These are phyloP conservation scores for Podospora anserina DNA, from an alignment of 495 filamentous ascomycete species.

Conservation along the genomic window DNA sequence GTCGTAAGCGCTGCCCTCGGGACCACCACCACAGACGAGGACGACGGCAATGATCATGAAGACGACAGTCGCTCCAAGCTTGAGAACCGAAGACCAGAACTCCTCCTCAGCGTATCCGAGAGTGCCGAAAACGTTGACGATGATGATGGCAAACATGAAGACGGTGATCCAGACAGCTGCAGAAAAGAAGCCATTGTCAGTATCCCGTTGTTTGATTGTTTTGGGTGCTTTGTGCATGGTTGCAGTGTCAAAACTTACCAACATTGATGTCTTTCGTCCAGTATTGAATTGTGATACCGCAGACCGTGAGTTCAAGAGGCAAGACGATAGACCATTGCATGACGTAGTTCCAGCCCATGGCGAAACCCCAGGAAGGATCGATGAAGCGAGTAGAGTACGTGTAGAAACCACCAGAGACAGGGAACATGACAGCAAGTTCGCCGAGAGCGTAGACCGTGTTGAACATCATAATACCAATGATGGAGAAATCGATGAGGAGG, in stretches of 20 bases:
- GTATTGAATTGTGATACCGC: constrained; percentile 54
- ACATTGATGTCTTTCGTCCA: constrained; percentile 51
- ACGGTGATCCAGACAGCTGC: constrained; percentile 62
- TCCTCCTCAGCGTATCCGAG: constrained; percentile 71
- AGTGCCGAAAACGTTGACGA: constrained; percentile 70
- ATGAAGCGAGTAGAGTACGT: constrained; percentile 72
- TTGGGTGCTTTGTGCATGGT: background rate
- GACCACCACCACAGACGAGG: constrained; percentile 65
- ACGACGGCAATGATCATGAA: constrained; percentile 73
- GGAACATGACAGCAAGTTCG: constrained; percentile 71
- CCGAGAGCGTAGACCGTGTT: constrained; percentile 67
- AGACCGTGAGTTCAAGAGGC: constrained; percentile 55
- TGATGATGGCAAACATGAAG: constrained; percentile 51
- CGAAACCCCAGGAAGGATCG: constrained; percentile 77
- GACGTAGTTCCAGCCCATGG: constrained; percentile 81
- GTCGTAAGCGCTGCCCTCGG: constrained; percentile 44
- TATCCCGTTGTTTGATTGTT: background rate
- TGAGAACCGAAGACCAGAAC: constrained; percentile 52
- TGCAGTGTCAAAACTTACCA: constrained; percentile 37
- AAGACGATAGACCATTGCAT: constrained; percentile 61
- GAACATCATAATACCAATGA: constrained; percentile 55
- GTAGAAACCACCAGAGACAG: constrained; percentile 57
- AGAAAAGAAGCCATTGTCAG: constrained; percentile 21
- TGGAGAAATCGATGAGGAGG: constrained; percentile 53
- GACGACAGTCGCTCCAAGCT: constrained; percentile 59